phyloP scores from a whole-genome alignment of 768 basidiomycete species.

The Suillus tomentosus region DNA sequence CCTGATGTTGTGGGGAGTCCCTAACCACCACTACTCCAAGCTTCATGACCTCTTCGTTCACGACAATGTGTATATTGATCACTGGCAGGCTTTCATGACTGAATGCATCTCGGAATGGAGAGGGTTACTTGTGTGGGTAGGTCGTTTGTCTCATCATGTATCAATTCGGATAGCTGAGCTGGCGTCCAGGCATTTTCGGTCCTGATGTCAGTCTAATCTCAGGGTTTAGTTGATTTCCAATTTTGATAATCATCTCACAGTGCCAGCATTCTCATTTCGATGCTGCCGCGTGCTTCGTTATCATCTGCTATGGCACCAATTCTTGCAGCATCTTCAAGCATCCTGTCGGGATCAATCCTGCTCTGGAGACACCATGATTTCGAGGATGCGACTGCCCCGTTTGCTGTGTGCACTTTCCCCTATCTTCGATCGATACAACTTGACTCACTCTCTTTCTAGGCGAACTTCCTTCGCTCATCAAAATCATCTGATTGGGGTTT shows the following conservation, averaged over 20 bases:
- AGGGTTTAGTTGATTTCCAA: slow-evolving; percentile 27
- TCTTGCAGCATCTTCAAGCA: slow-evolving; percentile 12
- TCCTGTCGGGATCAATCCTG: slow-evolving; percentile 12
- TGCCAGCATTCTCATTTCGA: slow-evolving; percentile 40
- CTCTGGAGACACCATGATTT: slow-evolving; percentile 12
- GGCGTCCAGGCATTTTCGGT: slow-evolving; percentile 17
- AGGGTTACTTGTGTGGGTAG: slow-evolving; percentile 35
- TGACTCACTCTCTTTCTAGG: slow-evolving; percentile 17
- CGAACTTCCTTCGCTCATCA: slow-evolving; percentile 23
- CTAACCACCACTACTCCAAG: slow-evolving; percentile 38
- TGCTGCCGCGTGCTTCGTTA: slow-evolving; percentile 11
- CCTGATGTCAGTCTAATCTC: slow-evolving; percentile 19
- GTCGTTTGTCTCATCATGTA: slow-evolving; percentile 15
- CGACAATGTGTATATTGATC: slow-evolving; percentile 46
- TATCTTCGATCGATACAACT: background rate
- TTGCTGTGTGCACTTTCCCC: slow-evolving; percentile 36
- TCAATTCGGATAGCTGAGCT: background rate
- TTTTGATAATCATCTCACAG: slow-evolving; percentile 30
- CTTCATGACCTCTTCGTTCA: slow-evolving; percentile 52
- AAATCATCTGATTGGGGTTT: slow-evolving; percentile 44
- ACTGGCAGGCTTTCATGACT: slow-evolving; percentile 50
- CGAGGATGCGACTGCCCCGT: slow-evolving; percentile 30
- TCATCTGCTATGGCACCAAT: slow-evolving; percentile 10
- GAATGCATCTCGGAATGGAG: slow-evolving; percentile 47
- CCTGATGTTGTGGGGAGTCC: slow-evolving; percentile 42